phyloP scores from a whole-genome alignment of 164 flowering plant genomes.

The Vitis vinifera region ASM3070453v1 NC_081823.1:310001-310500 shows the following conservation, averaged over 20 bases:
- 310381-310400: constrained; percentile 37
- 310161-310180: neutral
- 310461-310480: neutral
- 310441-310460: neutral
- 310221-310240: neutral
- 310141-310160: constrained; percentile 42
- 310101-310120: constrained; percentile 73
- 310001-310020: constrained; percentile 1
- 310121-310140: constrained; percentile 60
- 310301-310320: constrained; percentile 43
- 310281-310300: constrained; percentile 54
- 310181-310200: neutral
- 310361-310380: constrained; percentile 32
- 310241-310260: constrained; percentile 42
- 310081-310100: constrained; percentile 58
- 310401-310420: constrained; percentile 45
- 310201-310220: neutral
- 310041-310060: constrained; percentile 51
- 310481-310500: neutral
- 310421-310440: neutral
- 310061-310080: constrained; percentile 58
- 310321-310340: constrained; percentile 22
- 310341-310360: constrained; percentile 41
- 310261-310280: constrained; percentile 71
- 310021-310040: constrained; percentile 57